These are phyloP conservation scores for Aureobasidium sp. DNA, from an alignment of 2,329 filamentous ascomycete species.

Conservation along the genomic window DNA sequence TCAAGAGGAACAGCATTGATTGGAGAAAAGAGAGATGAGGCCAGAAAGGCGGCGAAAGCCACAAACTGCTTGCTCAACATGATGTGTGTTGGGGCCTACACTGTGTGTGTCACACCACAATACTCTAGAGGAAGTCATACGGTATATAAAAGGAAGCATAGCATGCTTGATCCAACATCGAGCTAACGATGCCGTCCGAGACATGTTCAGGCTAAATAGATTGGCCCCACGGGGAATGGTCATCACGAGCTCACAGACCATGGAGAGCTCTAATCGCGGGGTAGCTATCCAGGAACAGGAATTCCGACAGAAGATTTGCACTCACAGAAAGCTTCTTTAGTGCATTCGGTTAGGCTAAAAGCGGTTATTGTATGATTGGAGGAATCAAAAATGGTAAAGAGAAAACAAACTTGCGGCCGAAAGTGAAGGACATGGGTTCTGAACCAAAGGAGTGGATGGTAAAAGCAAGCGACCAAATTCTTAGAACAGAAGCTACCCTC, in stretches of 20 bases:
- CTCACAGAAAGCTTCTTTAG: background rate
- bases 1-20: background rate
- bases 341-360: background rate
- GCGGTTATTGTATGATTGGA: background rate
- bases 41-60: background rate
- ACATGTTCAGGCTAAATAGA: background rate
- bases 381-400: background rate
- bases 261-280: background rate
- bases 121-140: background rate
- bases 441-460: background rate
- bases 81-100: background rate
- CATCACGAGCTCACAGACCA: background rate
- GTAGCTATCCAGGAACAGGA: conserved; percentile 1
- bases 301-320: background rate
- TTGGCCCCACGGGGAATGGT: background rate
- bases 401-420: background rate
- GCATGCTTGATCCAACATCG: background rate
- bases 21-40: background rate
- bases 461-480: background rate
- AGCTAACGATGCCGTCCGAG: background rate
- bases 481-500: background rate
- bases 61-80: background rate
- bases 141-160: background rate
- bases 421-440: background rate
- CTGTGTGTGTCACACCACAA: background rate